Evolutionary conservation across 148 eudicot genomes (phyloP).

Genomic region (Rhododendron ferrugineum): DNA sequence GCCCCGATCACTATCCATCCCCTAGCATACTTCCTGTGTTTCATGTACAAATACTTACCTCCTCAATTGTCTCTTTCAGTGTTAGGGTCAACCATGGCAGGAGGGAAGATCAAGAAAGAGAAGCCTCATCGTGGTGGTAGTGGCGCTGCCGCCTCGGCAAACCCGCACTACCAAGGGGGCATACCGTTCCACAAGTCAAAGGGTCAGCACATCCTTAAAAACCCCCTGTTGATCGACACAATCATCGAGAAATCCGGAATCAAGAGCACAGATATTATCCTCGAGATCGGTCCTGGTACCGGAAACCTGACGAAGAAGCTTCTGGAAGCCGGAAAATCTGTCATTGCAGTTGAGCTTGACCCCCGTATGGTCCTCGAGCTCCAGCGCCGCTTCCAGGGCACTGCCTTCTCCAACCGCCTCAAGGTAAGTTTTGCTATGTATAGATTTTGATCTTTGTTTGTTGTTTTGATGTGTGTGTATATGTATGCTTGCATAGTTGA

Average conservation of each 20-base stretch:
- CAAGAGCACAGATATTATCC: conserved; percentile 62
- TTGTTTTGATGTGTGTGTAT: neutral
- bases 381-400: conserved; percentile 71
- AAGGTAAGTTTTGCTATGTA: conserved; percentile 28
- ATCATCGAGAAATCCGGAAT: conserved; percentile 77
- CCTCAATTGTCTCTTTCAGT: neutral
- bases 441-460: neutral
- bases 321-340: conserved; percentile 75
- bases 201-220: conserved; percentile 82
- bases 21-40: neutral
- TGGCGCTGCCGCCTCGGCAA: conserved; percentile 23
- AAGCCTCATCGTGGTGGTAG: conserved; percentile 19
- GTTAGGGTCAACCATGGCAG: conserved; percentile 53
- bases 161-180: conserved; percentile 67
- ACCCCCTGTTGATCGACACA: conserved; percentile 64
- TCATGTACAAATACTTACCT: neutral
- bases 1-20: neutral
- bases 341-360: conserved; percentile 82
- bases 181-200: conserved; percentile 88
- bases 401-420: conserved; percentile 45
- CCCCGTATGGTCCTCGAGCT: conserved; percentile 86
- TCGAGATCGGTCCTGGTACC: conserved; percentile 93
- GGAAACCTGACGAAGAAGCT: conserved; percentile 94
- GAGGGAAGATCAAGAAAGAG: conserved; percentile 70
- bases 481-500: neutral